Evolutionary conservation across 1,284 basidiomycete genomes (phyloP).

Genomic region (Trichosporon coremiiforme): DNA sequence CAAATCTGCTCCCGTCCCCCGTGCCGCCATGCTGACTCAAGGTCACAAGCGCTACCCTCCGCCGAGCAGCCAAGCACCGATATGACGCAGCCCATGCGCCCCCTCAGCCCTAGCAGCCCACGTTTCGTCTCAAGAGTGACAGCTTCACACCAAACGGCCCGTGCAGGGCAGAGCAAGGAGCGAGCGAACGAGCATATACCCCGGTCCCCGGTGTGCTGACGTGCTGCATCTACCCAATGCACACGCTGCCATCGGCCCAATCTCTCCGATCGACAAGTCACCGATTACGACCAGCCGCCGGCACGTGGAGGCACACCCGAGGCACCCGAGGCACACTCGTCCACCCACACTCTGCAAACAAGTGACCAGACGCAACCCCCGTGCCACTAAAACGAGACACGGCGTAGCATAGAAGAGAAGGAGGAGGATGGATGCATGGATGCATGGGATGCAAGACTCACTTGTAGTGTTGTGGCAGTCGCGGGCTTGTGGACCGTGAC

Average conservation of each 20-base stretch:
- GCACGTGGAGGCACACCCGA: not conserved
- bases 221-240: not conserved
- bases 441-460: not conserved
- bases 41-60: not conserved
- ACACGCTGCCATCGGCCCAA: slow-evolving; percentile 1
- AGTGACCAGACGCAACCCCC: not conserved
- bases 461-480: slow-evolving; percentile 4
- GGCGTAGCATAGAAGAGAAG: not conserved
- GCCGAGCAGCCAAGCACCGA: not conserved
- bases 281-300: slow-evolving; percentile 5
- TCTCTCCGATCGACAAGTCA: slow-evolving; percentile 12
- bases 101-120: no score
- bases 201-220: not conserved
- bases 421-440: not conserved
- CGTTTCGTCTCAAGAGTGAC: not conserved
- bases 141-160: not conserved
- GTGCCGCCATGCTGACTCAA: no score
- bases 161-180: not conserved
- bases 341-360: not conserved
- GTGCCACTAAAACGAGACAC: not conserved
- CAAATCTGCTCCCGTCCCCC: not conserved
- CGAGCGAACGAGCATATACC: no score
- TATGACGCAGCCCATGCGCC: slow-evolving; percentile 8
- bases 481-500: not conserved
- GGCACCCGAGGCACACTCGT: no score